Evolutionary conservation across 441 rosid genomes (phyloP).

Genomic region (Adansonia gregorii): DNA sequence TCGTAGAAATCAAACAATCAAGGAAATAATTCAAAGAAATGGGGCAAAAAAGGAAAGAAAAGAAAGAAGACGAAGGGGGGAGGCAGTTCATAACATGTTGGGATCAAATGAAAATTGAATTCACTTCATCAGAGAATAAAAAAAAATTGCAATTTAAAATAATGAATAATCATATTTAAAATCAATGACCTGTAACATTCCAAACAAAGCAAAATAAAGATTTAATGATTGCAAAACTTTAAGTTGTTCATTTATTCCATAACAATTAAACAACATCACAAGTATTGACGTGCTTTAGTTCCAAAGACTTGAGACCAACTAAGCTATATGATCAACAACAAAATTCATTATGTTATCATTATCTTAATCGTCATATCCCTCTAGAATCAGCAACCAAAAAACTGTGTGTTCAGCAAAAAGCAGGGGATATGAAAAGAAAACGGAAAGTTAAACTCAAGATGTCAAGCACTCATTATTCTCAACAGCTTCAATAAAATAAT

Average conservation of each 20-base stretch:
- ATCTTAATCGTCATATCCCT: background rate
- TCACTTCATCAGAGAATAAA: background rate
- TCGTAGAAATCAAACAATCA: background rate
- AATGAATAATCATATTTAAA: background rate
- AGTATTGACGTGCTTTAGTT: background rate
- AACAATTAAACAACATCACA: background rate
- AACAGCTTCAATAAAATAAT: background rate
- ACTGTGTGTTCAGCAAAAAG: background rate
- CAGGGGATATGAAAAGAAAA: background rate
- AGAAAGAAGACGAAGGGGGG: background rate
- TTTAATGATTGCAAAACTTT: background rate
- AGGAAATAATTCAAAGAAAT: conserved; percentile 10
- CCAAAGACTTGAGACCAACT: background rate
- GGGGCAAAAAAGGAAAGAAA: background rate
- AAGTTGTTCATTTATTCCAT: background rate
- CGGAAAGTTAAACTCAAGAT: background rate
- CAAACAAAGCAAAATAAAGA: background rate
- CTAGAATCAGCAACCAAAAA: background rate
- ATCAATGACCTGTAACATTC: background rate
- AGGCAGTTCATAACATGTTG: background rate
- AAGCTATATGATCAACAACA: conserved; percentile 7
- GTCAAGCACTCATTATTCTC: background rate
- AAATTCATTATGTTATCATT: background rate
- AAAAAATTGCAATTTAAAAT: background rate
- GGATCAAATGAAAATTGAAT: background rate